Conservation (phyloP, 1,139 yeast genomes). For the Yamadazyma sp. region DNA sequence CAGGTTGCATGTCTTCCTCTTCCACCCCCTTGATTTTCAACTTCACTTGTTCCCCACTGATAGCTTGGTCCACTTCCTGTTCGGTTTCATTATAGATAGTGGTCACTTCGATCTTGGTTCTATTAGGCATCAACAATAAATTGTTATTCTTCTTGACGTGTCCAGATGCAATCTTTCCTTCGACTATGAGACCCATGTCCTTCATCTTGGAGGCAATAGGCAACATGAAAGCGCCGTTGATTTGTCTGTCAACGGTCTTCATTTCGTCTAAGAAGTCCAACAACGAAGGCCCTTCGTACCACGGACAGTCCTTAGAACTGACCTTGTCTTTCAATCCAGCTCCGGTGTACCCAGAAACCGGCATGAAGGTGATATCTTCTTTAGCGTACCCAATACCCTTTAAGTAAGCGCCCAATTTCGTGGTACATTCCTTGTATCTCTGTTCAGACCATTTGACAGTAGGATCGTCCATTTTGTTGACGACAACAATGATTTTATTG, state of each 20-base stretch:
- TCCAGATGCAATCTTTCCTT: constrained; percentile 97
- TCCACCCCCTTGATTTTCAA: constrained; percentile 91
- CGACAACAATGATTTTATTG: constrained; percentile 86
- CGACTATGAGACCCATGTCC: constrained; percentile 95
- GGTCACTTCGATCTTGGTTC: constrained; percentile 75
- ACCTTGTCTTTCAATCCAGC: constrained; percentile 93
- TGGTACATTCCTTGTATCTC: constrained; percentile 93
- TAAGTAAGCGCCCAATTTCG: constrained; percentile 73
- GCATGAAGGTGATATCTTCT: constrained; percentile 88
- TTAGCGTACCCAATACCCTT: constrained; percentile 89
- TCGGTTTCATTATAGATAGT: constrained; percentile 93
- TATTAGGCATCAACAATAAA: constrained; percentile 91
- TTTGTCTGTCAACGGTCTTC: constrained; percentile 79
- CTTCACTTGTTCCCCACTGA: constrained; percentile 96
- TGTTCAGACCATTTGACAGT: constrained; percentile 95
- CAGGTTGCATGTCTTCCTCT: constrained; percentile 92
- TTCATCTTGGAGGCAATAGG: constrained; percentile 94
- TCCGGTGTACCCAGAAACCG: constrained; percentile 97
- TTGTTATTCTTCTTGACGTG: constrained; percentile 77
- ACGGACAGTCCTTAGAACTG: constrained; percentile 68
- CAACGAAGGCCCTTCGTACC: constrained; percentile 93
- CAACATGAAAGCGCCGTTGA: constrained; percentile 95
- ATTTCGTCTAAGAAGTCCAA: constrained; percentile 85
- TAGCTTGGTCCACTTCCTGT: constrained; percentile 86
- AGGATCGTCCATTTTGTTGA: constrained; percentile 98